Conservation (phyloP, 148 eudicot genomes). For the Salicornia ramosissima region DNA sequence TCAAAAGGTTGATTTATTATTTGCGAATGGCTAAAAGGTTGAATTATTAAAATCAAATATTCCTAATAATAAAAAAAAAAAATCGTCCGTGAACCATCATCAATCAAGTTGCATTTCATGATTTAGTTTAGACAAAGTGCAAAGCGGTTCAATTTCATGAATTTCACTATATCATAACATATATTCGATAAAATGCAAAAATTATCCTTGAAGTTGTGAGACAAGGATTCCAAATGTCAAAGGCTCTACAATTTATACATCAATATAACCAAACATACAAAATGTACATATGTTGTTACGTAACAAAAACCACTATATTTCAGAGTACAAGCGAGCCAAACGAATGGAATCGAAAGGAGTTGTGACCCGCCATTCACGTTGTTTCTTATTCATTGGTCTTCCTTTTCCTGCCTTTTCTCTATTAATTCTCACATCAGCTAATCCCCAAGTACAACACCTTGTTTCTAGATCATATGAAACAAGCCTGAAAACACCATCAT, state of each 20-base stretch:
- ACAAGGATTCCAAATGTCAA: neutral
- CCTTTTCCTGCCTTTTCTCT: slow-evolving; percentile 88
- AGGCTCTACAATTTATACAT: neutral
- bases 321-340: slow-evolving; percentile 59
- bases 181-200: slow-evolving; percentile 4
- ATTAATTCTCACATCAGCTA: slow-evolving; percentile 71
- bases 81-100: too few relatives aligned
- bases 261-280: neutral
- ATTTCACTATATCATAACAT: neutral
- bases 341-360: slow-evolving; percentile 60
- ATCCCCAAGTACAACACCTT: slow-evolving; percentile 62
- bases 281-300: neutral
- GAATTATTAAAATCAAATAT: too few relatives aligned
- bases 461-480: slow-evolving; percentile 51
- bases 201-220: neutral
- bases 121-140: too few relatives aligned
- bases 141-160: neutral
- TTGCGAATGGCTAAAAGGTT: too few relatives aligned
- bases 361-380: slow-evolving; percentile 66
- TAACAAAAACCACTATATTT: slow-evolving; percentile 24
- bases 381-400: slow-evolving; percentile 78
- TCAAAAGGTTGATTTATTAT: too few relatives aligned
- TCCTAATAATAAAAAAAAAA: too few relatives aligned
- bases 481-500: slow-evolving; percentile 64
- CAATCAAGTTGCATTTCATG: too few relatives aligned